A percentile compares a stretch with the other conserved stretches of the same genome.
Conservation (phyloP, 345 rosid genomes). For the Dipteronia dyeriana region DNA sequence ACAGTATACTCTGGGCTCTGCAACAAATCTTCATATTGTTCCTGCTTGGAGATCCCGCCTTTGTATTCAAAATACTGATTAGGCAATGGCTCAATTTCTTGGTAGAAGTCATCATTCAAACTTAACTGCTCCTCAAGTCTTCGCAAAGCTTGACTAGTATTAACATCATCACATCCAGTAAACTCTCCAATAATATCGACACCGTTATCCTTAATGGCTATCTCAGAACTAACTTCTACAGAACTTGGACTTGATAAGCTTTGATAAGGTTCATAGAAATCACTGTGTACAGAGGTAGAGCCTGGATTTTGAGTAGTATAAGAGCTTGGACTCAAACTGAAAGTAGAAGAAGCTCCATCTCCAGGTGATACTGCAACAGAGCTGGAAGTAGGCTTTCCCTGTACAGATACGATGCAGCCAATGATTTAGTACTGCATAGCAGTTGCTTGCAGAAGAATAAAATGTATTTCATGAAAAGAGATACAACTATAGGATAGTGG, state of each 20-base stretch:
- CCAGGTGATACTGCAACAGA: conserved; percentile 45
- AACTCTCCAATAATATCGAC: conserved; percentile 36
- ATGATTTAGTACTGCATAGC: conserved; percentile 15
- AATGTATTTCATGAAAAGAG: not conserved
- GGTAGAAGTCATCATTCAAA: conserved; percentile 57
- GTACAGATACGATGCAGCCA: conserved; percentile 23
- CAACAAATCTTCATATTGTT: conserved; percentile 27
- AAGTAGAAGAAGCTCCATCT: conserved; percentile 40
- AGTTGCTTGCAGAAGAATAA: not conserved
- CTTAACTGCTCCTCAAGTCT: conserved; percentile 83
- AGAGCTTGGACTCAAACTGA: conserved; percentile 45
- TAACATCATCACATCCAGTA: conserved; percentile 30
- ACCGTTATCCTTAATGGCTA: conserved; percentile 32
- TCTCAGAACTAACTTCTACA: conserved; percentile 63
- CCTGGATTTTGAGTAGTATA: conserved; percentile 45
- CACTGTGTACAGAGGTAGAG: conserved; percentile 43
- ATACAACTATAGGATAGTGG: not conserved
- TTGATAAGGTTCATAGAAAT: conserved; percentile 43
- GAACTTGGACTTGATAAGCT: conserved; percentile 56
- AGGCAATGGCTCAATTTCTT: conserved; percentile 41
- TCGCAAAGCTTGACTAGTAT: conserved; percentile 57
- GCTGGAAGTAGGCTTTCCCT: conserved; percentile 56
- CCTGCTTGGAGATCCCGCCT: conserved; percentile 33
- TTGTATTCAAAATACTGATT: conserved; percentile 35
- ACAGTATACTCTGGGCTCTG: conserved; percentile 24